Conservation (phyloP, 2,329 filamentous ascomycete genomes). For the Aspergillus vadensis region DNA sequence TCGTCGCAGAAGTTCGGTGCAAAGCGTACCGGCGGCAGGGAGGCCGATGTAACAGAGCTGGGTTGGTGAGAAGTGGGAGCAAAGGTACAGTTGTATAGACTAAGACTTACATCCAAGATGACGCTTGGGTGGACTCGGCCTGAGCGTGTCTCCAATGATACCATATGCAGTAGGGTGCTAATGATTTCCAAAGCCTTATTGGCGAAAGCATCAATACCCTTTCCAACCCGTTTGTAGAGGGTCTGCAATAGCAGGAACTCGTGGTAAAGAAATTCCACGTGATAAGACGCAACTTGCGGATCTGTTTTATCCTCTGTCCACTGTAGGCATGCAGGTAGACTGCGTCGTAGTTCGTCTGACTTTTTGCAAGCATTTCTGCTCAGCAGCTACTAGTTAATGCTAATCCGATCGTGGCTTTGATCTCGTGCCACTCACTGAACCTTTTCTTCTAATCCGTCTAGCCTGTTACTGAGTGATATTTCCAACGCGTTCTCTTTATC, state of each 20-base stretch:
- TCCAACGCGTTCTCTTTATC: slow-evolving; percentile 26
- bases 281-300: not conserved
- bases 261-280: slow-evolving; percentile 25
- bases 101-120: slow-evolving; percentile 8
- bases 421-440: slow-evolving; percentile 4
- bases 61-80: not conserved
- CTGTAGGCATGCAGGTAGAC: slow-evolving; percentile 9
- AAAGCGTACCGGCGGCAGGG: slow-evolving; percentile 25
- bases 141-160: slow-evolving; percentile 5
- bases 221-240: slow-evolving; percentile 17
- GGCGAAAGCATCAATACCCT: slow-evolving; percentile 5
- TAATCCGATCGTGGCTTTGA: no score
- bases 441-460: slow-evolving; percentile 4
- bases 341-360: slow-evolving; percentile 1
- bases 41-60: slow-evolving; percentile 27
- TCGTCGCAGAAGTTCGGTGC: slow-evolving; percentile 25
- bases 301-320: slow-evolving; percentile 9
- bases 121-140: not conserved
- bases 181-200: slow-evolving; percentile 8
- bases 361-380: not conserved
- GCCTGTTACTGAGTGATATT: slow-evolving; percentile 14
- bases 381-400: no score
- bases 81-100: no score
- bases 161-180: not conserved
- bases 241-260: slow-evolving; percentile 25